phyloP scores from a whole-genome alignment of 495 filamentous ascomycete species.

The Neurospora sublineolata region DNA sequence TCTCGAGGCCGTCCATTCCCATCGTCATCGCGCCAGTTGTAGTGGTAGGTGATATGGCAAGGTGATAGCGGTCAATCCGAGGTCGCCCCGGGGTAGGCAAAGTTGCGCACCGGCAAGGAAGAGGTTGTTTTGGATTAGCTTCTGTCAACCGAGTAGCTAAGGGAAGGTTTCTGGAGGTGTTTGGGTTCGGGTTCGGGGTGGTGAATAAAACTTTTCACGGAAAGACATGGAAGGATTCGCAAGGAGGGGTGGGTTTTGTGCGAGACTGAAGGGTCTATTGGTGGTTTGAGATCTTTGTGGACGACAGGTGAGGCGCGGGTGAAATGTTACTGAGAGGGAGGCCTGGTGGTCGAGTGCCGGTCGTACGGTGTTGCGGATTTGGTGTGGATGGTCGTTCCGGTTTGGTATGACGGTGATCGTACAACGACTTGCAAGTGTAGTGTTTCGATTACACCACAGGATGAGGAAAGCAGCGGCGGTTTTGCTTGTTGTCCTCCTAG shows the following conservation, averaged over 20 bases:
- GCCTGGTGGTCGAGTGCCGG: not conserved
- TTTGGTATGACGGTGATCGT: constrained; percentile 5
- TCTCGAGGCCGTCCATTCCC: constrained; percentile 12
- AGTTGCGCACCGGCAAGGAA: not conserved
- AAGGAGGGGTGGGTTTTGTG: not conserved
- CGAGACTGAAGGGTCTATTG: constrained; percentile 3
- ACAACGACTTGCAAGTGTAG: constrained; percentile 1
- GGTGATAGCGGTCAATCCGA: not conserved
- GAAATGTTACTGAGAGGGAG: not conserved
- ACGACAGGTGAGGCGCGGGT: not conserved
- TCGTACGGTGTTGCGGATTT: not conserved
- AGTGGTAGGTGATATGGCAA: not conserved
- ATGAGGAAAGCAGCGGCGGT: not conserved
- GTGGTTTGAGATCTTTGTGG: constrained; percentile 6
- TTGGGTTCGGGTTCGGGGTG: not conserved
- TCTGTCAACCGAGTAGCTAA: not conserved
- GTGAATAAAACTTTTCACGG: not conserved
- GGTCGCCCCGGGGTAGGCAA: not conserved
- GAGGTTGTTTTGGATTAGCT: not conserved
- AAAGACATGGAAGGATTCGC: not conserved
- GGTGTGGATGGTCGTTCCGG: constrained; percentile 1
- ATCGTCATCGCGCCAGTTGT: constrained; percentile 10
- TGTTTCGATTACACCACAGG: constrained; percentile 8
- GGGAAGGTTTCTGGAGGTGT: not conserved
- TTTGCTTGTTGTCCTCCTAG: not conserved